Base-by-base conservation (phyloP, 306 rosid species). In the Vachellia collinsii region DNA sequence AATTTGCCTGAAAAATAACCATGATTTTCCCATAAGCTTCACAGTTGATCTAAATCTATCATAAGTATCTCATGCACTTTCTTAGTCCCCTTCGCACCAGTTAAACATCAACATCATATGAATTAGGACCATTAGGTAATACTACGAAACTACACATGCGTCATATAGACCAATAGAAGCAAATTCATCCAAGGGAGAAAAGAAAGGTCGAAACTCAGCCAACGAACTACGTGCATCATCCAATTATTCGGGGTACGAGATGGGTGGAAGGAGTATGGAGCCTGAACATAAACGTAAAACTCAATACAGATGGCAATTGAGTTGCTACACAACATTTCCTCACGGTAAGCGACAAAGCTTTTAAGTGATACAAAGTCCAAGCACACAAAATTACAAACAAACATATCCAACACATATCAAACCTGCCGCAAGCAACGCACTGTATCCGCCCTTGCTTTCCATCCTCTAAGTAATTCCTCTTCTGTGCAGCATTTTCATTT, bases 381-480 rank as follows among this genome's bases (percentile, higher is more conserved):
- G 39, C 63, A 68, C 50, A 63, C 20, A 85, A 76, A 66, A 7
- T 16, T 0, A 39, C 38, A 61, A 68, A 58, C 12, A 81, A 48
- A 34, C 51, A 81, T 16, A 80, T 56, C 67, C 46, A 88, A 74
- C 73, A 46, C 74, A 81, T 70, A 83, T 48, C 90, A 85, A 81
- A 93, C 99, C 99, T 96, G 92, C 86, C 83, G 72, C 99, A 96
- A 79, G 92, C 99, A 83, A 87, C 53, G 72, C 99, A 96, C 23
- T 80, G 96, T 81, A 93, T 90, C 59, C 91, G 90, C 9, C 92
- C 94, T 34, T 85, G 89, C 79, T 92, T 93, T 48, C 97, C 97
- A 29, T 96, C 87, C 86, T 91, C 97, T 78, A 92, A 82, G 85
- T 82, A 93, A 84, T 29, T 85, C 88, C 90, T 96, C 90, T 82